Evolutionary conservation across 2,329 filamentous ascomycete species (phyloP), one percentile per base, ranked within the genome.

Genomic region (Fusarium sp.): DNA sequence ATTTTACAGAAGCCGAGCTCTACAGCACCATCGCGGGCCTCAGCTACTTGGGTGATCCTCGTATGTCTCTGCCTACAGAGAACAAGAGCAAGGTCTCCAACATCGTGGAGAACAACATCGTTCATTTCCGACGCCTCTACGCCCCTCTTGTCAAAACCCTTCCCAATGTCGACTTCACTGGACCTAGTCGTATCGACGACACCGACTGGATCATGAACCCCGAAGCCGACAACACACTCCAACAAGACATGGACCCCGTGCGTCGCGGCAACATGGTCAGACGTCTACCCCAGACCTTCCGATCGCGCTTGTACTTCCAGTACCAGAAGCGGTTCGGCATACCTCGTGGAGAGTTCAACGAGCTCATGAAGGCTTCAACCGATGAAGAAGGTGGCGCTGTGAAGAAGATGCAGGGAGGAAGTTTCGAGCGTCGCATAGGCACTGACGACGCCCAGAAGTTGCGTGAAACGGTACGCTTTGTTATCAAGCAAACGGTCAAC

Each of bases 241-340:
- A 86, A 41, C 96, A 99, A 79, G 94, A 98, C 74, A 96, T 98
- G 94, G 92, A 97, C 73, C 92, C 94, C 0, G 82, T 92, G 59
- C 94, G 92, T 75, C 90, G 96, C 58, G 93, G 92, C 19, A 99
- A 99, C 79, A 99, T 99, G 93, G 95, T 99, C 11, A 89, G 96
- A 7, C 90, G 96, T 14, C 83, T 99, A 13, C 96, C 96, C 6
- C 91, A 91, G 73, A 85, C 89, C 7, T 98, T 99, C 84, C 88
- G 96, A 37, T 88, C 92, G 54, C 94, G 93, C 61, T 83, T 99
- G 0, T 99, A 99, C 81, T 97, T 97, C 78, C 90, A 94, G 74
- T 99, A 97, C 78, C 94, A 97, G 78, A 90, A 91, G 76, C 95
- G 97, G 75, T 96, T 94, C 74, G 86, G 87, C 56, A 96, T 99